Base-by-base conservation (phyloP, 2,329 filamentous ascomycete species). In the Ascochyta fabae region DNA sequence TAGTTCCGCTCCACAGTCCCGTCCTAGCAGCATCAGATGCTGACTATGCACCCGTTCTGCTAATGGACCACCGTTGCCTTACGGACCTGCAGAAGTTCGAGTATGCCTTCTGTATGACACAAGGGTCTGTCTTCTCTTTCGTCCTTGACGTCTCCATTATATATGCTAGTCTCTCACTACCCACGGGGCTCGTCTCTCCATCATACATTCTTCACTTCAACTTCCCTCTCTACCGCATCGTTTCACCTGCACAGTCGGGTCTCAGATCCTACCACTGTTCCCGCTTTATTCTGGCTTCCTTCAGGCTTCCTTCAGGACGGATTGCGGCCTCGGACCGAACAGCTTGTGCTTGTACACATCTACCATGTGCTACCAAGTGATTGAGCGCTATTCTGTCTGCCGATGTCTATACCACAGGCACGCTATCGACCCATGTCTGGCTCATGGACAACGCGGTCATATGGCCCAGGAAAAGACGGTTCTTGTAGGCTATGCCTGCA, bases 381-480 rank as follows among this genome's bases (percentile, higher is more conserved):
- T 94, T 67, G 92, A 96, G 77, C 84, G 91, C 56, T 96, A 92
- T 81, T 88, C 92, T 51, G 90, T 89, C 52, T 96, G 92, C 83
- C 85, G 87, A 61, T 96, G 92, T 78, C 83, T 94, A 66, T 96
- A 96, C 81, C 91, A 94, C 81, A 84, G 88, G 70, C 93, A 96
- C 75, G 87, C 90, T 43, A 83, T 96, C 67, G 92, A 96, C 71
- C 89, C 90, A 58, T 96, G 92, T 73, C 81, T 86, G 44, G 82
- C 86, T 33, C 91, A 92, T 72, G 90, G 89, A 58, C 87, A 89
- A 56, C 84, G 86, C 45, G 88, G 88, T 42, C 92, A 96, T 70
- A 67, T 69, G 41, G 80, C 93, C 53, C 86, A 91, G 64, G 87
- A 90, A 69, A 88, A 89, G 72, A 90, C 85, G 6, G 89, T 96